These are phyloP conservation scores for Debaryomyces psychrophilus DNA, from an alignment of 1,139 yeast species.

Conservation along the genomic window DNA sequence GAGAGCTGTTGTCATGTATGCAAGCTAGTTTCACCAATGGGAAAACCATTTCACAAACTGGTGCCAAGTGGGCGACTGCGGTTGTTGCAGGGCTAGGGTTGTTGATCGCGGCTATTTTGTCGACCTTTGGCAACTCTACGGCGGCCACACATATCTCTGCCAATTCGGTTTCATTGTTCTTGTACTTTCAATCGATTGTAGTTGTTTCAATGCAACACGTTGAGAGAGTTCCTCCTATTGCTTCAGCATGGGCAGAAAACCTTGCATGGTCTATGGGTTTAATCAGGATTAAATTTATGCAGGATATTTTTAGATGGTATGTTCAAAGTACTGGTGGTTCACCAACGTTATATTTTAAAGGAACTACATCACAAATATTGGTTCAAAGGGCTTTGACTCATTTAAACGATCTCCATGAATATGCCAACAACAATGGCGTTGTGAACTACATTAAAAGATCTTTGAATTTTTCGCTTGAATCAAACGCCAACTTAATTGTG, in stretches of 20 bases:
- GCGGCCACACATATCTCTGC: constrained; percentile 81
- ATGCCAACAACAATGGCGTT: constrained; percentile 18
- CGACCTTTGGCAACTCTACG: constrained; percentile 75
- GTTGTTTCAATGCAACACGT: constrained; percentile 74
- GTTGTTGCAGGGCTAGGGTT: constrained; percentile 79
- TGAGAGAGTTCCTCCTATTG: constrained; percentile 76
- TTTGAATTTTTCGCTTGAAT: constrained; percentile 35
- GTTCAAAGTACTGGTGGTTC: constrained; percentile 79
- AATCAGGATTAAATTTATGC: constrained; percentile 70
- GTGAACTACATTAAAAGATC: constrained; percentile 24
- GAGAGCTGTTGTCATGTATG: constrained; percentile 61
- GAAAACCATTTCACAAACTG: constrained; percentile 72
- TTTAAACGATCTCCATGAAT: constrained; percentile 28
- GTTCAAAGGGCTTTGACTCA: constrained; percentile 61
- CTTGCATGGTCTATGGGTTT: constrained; percentile 88
- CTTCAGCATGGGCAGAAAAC: constrained; percentile 79
- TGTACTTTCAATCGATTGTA: constrained; percentile 78
- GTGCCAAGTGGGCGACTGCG: constrained; percentile 86
- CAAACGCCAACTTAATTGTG: constrained; percentile 54
- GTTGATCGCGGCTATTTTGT: constrained; percentile 64
- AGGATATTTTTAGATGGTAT: constrained; percentile 77
- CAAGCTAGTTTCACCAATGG: constrained; percentile 74
- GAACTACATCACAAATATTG: constrained; percentile 60
- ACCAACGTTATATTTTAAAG: constrained; percentile 62
- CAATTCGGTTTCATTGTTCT: constrained; percentile 70